phyloP scores from a whole-genome alignment of 108 stramenopile species.

The Fragilaria radians region DNA sequence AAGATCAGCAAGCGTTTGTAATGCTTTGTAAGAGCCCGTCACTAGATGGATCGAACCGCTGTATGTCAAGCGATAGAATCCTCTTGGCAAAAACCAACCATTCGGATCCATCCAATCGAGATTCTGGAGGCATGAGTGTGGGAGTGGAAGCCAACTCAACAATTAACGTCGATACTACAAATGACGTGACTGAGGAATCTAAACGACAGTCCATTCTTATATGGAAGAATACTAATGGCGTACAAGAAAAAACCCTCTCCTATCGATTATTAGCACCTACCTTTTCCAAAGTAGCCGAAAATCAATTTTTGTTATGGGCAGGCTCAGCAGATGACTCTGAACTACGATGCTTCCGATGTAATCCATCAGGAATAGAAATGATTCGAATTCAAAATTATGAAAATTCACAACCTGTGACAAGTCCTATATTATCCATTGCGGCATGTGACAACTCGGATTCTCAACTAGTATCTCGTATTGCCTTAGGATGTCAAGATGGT shows the following conservation, averaged over 20 bases:
- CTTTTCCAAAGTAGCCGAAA: not conserved
- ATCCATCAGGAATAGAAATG: not conserved
- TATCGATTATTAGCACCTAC: not conserved
- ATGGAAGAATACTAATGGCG: not conserved
- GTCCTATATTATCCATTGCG: slow-evolving; percentile 31
- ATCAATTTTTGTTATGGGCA: slow-evolving; percentile 6
- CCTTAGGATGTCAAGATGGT: slow-evolving; percentile 42
- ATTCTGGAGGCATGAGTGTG: too few relatives aligned
- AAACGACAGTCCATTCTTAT: not conserved
- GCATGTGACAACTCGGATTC: not conserved
- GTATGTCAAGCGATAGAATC: too few relatives aligned
- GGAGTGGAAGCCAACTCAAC: too few relatives aligned
- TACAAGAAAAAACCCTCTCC: not conserved
- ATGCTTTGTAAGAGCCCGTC: not conserved
- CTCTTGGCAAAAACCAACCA: too few relatives aligned
- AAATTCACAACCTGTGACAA: slow-evolving; percentile 12
- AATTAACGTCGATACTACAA: too few relatives aligned
- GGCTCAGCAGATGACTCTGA: slow-evolving; percentile 28
- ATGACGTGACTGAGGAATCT: too few relatives aligned
- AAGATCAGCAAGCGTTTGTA: not conserved
- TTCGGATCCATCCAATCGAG: too few relatives aligned
- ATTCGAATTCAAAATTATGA: slow-evolving; percentile 4
- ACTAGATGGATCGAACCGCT: too few relatives aligned
- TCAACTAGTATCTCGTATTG: slow-evolving; percentile 1
- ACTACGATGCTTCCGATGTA: slow-evolving; percentile 12